Base-by-base conservation (phyloP, 2,329 filamentous ascomycete genomes). In the Paecilomyces sp. region DNA sequence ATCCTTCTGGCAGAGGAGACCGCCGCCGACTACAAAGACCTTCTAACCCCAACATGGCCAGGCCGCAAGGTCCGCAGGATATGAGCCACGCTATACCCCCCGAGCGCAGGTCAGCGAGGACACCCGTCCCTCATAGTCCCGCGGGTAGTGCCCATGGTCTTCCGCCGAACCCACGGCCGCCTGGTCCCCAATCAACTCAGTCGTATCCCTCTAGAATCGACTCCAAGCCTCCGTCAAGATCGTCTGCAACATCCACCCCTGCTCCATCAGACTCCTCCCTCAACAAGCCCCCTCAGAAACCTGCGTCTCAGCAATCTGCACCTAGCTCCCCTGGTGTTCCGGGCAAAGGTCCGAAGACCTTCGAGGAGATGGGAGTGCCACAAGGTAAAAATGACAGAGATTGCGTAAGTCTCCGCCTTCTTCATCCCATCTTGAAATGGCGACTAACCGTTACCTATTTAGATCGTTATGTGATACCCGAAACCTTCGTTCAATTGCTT, bases 361-460 rank as follows among this genome's bases (percentile, higher is more conserved):
- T 99, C 74, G 93, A 97, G 72, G 92, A 95, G 72, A 99, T 99
- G 94, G 94, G 94, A 47, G 93, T 99, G 67, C 91, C 92, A 6
- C 84, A 87, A 68, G 87, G 83, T 55, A 92, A 94, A 75, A 84
- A 88, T 62, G 90, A 96, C n/a, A 85, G 85, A 65, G 92, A 97
- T 76, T 99, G 93, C 80, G 92, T 97, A 85, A 79, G 84, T 80
- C 24, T 59, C 55, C 30, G n/a, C 50, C n/a, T 34, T 47, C 56
- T 30, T 31, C 15, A 53, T n/a, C 30, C 55, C 34, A 12, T 33
- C 51, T 55, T 47, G 31, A 51, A 51, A 4, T 22, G 25, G 28
- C 12, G 54, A 63, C 67, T 68, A 57, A 67, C 61, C 9, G 24
- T 8, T 22, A 31, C 25, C 25, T 28, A 28, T 33, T 4, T 61